Percentiles rank a stretch among this genome's conserved stretches.
Conservation (phyloP, 768 basidiomycete genomes). For the Tulasnella sp. region DNA sequence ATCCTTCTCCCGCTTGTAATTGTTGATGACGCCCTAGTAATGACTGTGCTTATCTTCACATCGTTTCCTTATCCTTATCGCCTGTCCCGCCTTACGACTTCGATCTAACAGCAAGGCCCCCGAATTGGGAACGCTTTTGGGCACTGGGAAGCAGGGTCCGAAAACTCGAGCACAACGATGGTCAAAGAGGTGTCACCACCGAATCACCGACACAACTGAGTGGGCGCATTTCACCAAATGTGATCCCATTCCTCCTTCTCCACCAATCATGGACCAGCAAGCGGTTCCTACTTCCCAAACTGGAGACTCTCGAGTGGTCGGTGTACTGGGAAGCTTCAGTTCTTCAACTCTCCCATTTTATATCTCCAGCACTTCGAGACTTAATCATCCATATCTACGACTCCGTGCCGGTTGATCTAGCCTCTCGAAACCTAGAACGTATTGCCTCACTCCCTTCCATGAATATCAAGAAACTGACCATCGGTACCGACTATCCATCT, state of each 20-base stretch:
- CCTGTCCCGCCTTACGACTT: background rate
- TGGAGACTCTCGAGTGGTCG: background rate
- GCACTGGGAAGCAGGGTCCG: background rate
- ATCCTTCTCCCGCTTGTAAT: background rate
- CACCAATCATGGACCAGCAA: background rate
- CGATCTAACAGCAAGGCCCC: background rate
- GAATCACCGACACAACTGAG: background rate
- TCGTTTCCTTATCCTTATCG: background rate
- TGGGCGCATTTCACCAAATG: background rate
- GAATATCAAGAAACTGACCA: background rate
- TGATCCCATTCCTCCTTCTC: background rate
- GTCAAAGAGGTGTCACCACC: background rate
- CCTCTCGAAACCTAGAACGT: background rate
- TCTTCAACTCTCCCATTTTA: background rate
- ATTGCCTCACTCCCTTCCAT: background rate
- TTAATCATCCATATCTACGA: background rate
- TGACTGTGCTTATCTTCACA: background rate
- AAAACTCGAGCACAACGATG: background rate
- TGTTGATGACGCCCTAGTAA: background rate
- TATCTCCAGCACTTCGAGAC: background rate
- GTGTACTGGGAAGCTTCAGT: background rate
- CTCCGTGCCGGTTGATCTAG: background rate
- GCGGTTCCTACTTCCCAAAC: background rate
- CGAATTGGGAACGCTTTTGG: background rate
- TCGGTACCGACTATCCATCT: background rate